These are phyloP conservation scores for Hippophae tibetana DNA, from an alignment of 306 rosid genomes.

Conservation along the genomic window DNA sequence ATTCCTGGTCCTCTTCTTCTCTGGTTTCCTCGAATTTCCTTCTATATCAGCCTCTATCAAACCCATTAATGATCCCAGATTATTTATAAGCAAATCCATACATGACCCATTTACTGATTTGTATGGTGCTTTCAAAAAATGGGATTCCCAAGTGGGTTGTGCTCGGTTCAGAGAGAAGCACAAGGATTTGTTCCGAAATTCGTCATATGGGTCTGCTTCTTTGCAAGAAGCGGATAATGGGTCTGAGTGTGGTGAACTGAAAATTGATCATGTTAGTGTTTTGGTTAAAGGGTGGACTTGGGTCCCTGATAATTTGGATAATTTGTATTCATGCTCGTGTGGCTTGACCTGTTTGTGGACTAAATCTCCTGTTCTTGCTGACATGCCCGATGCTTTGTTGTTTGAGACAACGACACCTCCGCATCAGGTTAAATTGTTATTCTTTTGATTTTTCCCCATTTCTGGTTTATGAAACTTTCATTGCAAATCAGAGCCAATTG, in stretches of 20 bases:
- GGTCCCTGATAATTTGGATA: slow-evolving; percentile 93
- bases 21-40: slow-evolving; percentile 58
- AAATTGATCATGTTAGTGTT: slow-evolving; percentile 45
- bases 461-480: not conserved
- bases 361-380: slow-evolving; percentile 84
- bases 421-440: slow-evolving; percentile 34
- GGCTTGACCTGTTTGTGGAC: slow-evolving; percentile 97
- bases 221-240: slow-evolving; percentile 37
- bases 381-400: slow-evolving; percentile 75
- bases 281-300: slow-evolving; percentile 92
- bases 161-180: slow-evolving; percentile 39
- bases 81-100: slow-evolving; percentile 2
- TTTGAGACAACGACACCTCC: slow-evolving; percentile 78
- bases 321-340: slow-evolving; percentile 65
- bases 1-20: slow-evolving; percentile 52
- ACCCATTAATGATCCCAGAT: slow-evolving; percentile 15
- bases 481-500: not conserved
- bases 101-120: slow-evolving; percentile 61
- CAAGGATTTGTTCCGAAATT: slow-evolving; percentile 11
- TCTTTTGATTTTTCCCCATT: not conserved
- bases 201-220: slow-evolving; percentile 39
- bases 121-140: slow-evolving; percentile 42
- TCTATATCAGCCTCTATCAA: slow-evolving; percentile 28
- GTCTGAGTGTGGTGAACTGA: slow-evolving; percentile 31
- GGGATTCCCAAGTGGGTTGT: slow-evolving; percentile 80